Evolutionary conservation across 78 protist genomes (phyloP).

Genomic region (Dictyostelium firmibasis): DNA sequence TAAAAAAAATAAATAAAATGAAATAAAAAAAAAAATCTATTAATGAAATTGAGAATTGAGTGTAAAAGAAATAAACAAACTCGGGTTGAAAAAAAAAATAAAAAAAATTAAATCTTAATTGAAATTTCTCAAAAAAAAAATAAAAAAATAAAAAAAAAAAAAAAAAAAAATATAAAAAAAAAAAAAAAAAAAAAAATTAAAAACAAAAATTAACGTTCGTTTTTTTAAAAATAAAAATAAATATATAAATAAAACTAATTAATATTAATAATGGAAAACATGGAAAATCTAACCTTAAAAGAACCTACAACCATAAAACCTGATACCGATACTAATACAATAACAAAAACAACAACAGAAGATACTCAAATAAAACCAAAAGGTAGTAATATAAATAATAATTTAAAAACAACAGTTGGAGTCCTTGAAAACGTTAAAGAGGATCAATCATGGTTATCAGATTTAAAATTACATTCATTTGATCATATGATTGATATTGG

Average conservation of each 20-base stretch:
- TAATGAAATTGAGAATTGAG: too few species aligned
- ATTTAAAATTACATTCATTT: constrained; percentile 24
- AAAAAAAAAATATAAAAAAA: too few species aligned
- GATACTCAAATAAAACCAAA: neutral
- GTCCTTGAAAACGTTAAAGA: neutral
- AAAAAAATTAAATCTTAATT: too few species aligned
- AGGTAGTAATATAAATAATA: constrained; percentile 3
- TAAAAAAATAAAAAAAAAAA: too few species aligned
- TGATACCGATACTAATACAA: neutral
- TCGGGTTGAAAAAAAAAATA: too few species aligned
- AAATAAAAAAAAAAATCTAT: too few species aligned
- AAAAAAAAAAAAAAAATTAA: neutral
- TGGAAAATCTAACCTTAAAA: neutral
- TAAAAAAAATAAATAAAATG: too few species aligned
- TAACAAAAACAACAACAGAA: neutral
- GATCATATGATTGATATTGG: constrained; percentile 22
- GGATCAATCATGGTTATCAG: constrained; percentile 54
- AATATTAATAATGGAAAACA: neutral
- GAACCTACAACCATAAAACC: too few species aligned
- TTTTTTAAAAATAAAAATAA: neutral
- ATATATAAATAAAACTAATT: neutral
- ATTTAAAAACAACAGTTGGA: neutral
- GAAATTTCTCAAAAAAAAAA: neutral
- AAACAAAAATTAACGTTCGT: neutral
- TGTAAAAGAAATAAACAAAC: too few species aligned